Evolutionary conservation across 2,329 filamentous ascomycete genomes (phyloP), one percentile per base, ranked within the genome.

Genomic region (Neonectria neomacrospora): DNA sequence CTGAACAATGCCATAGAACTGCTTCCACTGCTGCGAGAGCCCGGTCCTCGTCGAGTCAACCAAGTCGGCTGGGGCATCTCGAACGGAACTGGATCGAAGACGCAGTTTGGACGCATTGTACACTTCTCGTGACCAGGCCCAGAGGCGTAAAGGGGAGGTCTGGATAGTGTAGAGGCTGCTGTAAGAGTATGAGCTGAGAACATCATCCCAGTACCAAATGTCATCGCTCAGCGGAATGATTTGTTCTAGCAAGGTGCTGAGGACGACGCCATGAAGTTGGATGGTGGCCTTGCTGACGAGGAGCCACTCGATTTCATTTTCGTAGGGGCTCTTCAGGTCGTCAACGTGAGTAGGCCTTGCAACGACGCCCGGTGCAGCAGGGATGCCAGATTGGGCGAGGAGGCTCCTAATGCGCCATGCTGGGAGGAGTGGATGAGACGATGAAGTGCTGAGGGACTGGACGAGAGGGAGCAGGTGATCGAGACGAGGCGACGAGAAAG

Each of bases 201-300:
- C 86, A 69, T 96, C 91, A 74, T 97, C 93, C 96, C 96, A 99
- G 77, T 98, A 98, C 88, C 91, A 94, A 23, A 97, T 90, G 70
- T 97, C 94, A 68, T 97, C 90, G 71, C 89, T 92, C 18, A 99
- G 79, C 0, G 91, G 90, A 11, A 95, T 89, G 11, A 94, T 96
- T 71, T 96, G 91, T 58, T 95, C 91, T 11, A 97, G 80, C 3
- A 98, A 84, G 0, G 87, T 89, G 70, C 90, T 89, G 69, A 97
- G 82, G 42, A 97, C 85, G 52, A 92, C 81, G 4, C 95, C 95
- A 73, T 97, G 96, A 1, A 91, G 90, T 74, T 97, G 95, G n/a
- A 94, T 88, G 0, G 94, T 92, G 5, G 94, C 94, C 78, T 98
- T 99, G 78, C 91, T 93, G 30, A 96, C 86, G 16, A 97, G 83